Evolutionary conservation across 805 yeast genomes (phyloP).

Genomic region (Lachancea sp.): DNA sequence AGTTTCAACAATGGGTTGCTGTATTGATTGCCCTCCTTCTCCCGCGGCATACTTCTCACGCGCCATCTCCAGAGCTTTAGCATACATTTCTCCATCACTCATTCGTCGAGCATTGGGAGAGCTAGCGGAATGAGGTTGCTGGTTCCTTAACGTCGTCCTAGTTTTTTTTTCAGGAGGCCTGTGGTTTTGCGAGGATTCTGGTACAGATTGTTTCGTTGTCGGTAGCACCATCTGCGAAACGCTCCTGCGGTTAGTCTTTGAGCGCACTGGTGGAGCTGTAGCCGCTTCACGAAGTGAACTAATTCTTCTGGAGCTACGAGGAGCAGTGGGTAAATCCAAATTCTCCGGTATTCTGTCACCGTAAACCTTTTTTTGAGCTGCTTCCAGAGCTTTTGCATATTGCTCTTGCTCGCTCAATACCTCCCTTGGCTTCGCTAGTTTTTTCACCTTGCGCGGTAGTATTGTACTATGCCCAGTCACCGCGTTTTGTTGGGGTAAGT

Average conservation of each 20-base stretch:
- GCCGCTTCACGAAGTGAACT: constrained; percentile 3
- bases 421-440: constrained; percentile 8
- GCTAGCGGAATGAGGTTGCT: neutral
- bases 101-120: constrained; percentile 6
- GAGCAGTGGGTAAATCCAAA: neutral
- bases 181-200: neutral
- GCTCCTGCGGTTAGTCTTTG: neutral
- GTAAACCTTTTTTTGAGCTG: constrained; percentile 52
- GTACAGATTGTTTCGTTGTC: neutral
- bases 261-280: neutral
- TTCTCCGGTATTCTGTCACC: constrained; percentile 31
- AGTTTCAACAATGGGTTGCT: neutral
- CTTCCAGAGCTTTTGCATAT: constrained; percentile 49
- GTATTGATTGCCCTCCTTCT: neutral
- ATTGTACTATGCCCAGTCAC: neutral
- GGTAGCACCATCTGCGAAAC: constrained; percentile 1
- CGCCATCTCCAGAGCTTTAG: constrained; percentile 52
- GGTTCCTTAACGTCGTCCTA: neutral
- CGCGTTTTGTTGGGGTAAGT: constrained; percentile 9
- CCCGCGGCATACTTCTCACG: constrained; percentile 33
- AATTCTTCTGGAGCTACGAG: neutral
- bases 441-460: neutral
- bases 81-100: constrained; percentile 50
- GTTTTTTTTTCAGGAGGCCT: neutral
- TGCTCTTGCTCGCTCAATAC: constrained; percentile 38